These are phyloP conservation scores for Trichaptum fuscoviolaceum DNA, from an alignment of 768 basidiomycete species.

Conservation along the genomic window DNA sequence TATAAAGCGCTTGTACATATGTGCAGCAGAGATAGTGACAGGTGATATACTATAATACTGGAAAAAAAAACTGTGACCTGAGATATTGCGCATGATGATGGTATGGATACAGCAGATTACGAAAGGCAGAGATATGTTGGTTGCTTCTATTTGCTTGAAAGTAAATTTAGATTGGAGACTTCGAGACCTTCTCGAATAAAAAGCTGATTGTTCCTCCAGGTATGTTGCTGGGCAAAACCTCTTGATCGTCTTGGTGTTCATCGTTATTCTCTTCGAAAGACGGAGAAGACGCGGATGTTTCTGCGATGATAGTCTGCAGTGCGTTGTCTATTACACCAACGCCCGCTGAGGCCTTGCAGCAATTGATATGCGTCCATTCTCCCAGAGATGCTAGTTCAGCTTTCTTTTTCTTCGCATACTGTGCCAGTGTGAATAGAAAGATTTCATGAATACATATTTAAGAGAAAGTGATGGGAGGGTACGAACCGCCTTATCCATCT, in stretches of 20 bases:
- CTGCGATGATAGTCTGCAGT: conserved; percentile 61
- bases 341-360: conserved; percentile 40
- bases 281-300: conserved; percentile 31
- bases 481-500: conserved; percentile 49
- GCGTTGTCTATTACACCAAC: conserved; percentile 33
- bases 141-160: background rate
- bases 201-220: conserved; percentile 71
- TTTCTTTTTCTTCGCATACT: conserved; percentile 69
- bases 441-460: conserved; percentile 10
- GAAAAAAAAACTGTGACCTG: background rate
- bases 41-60: background rate
- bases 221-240: conserved; percentile 39
- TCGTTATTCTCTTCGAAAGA: conserved; percentile 34
- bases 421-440: background rate
- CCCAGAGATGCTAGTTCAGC: conserved; percentile 64
- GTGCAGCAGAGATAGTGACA: background rate
- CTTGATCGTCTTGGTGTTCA: conserved; percentile 35
- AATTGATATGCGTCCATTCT: conserved; percentile 85
- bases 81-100: background rate
- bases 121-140: background rate
- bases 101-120: background rate
- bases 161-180: conserved; percentile 10
- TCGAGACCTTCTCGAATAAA: conserved; percentile 61
- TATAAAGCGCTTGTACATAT: background rate
- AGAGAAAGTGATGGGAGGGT: background rate